These are phyloP conservation scores for Sporobolomyces roseus DNA, from an alignment of 768 basidiomycete species.

Conservation along the genomic window DNA sequence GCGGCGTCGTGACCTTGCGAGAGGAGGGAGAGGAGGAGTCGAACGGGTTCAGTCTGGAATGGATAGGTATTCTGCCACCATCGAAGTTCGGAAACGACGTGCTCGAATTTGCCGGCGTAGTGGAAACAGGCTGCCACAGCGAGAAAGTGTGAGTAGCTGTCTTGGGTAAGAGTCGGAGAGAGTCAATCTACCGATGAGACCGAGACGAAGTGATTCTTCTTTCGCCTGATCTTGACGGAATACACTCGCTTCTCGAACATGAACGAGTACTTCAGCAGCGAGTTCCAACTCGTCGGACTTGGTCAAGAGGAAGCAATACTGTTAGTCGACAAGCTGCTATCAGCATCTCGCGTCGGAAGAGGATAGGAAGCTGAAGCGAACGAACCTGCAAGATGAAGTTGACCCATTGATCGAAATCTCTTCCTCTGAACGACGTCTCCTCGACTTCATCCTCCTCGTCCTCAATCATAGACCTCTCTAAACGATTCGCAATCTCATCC, in stretches of 20 bases:
- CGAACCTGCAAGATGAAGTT: constrained; percentile 74
- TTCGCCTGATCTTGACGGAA: constrained; percentile 54
- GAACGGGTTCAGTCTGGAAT: constrained; percentile 79
- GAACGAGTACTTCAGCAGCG: constrained; percentile 71
- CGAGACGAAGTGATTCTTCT: constrained; percentile 70
- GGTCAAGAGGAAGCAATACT: constrained; percentile 75
- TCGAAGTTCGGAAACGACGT: constrained; percentile 69
- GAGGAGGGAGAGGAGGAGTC: constrained; percentile 69
- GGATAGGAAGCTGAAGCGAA: constrained; percentile 41
- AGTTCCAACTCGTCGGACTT: constrained; percentile 61
- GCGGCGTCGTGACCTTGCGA: constrained; percentile 67
- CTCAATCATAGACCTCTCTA: constrained; percentile 47
- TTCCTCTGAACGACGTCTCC: constrained; percentile 70
- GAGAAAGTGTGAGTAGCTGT: not conserved
- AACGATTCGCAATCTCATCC: constrained; percentile 48
- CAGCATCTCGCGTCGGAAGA: not conserved
- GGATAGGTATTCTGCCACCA: constrained; percentile 71
- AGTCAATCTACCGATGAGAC: constrained; percentile 63
- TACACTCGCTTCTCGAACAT: constrained; percentile 69
- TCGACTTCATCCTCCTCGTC: constrained; percentile 56
- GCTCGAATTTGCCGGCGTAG: constrained; percentile 56
- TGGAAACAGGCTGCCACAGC: constrained; percentile 65
- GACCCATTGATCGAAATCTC: constrained; percentile 81
- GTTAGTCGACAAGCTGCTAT: constrained; percentile 18
- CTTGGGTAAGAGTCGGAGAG: not conserved